Conservation (phyloP, 192 early-diverging fungal species). For the Fimicolochytrium jonesii region DNA sequence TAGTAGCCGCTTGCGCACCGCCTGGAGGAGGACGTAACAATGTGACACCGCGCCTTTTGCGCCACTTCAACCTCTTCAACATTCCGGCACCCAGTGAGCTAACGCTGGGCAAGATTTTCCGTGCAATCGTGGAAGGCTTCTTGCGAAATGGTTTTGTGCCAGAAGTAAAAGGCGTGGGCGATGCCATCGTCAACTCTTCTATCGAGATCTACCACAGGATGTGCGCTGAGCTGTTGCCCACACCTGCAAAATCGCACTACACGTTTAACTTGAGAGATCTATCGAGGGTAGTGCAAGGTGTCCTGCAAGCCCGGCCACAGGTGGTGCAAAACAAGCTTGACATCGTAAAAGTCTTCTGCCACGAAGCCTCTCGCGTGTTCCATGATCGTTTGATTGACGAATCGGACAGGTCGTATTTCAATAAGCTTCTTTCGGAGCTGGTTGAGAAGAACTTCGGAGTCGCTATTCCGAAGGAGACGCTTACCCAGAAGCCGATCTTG, state of each 20-base stretch:
- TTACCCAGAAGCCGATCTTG: slow-evolving; percentile 51
- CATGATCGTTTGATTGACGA: slow-evolving; percentile 60
- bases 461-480: slow-evolving; percentile 41
- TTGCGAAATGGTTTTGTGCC: slow-evolving; percentile 44
- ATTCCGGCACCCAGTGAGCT: slow-evolving; percentile 51
- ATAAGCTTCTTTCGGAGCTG: slow-evolving; percentile 52
- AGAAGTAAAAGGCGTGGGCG: slow-evolving; percentile 41
- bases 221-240: slow-evolving; percentile 55
- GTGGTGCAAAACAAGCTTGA: slow-evolving; percentile 41
- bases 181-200: slow-evolving; percentile 52
- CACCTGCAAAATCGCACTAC: slow-evolving; percentile 60
- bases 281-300: slow-evolving; percentile 57
- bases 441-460: slow-evolving; percentile 55
- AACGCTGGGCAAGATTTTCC: slow-evolving; percentile 51
- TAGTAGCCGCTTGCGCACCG: slow-evolving; percentile 55
- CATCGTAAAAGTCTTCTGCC: slow-evolving; percentile 52
- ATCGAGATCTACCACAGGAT: slow-evolving; percentile 60
- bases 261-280: slow-evolving; percentile 59
- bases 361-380: slow-evolving; percentile 55
- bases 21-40: slow-evolving; percentile 56
- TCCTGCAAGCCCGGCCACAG: slow-evolving; percentile 42
- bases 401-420: slow-evolving; percentile 47
- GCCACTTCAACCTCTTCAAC: slow-evolving; percentile 58
- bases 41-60: slow-evolving; percentile 50
- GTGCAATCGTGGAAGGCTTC: slow-evolving; percentile 54